These are phyloP conservation scores for Arabidopsis arenosa DNA, from an alignment of 345 rosid species.

Conservation along the genomic window DNA sequence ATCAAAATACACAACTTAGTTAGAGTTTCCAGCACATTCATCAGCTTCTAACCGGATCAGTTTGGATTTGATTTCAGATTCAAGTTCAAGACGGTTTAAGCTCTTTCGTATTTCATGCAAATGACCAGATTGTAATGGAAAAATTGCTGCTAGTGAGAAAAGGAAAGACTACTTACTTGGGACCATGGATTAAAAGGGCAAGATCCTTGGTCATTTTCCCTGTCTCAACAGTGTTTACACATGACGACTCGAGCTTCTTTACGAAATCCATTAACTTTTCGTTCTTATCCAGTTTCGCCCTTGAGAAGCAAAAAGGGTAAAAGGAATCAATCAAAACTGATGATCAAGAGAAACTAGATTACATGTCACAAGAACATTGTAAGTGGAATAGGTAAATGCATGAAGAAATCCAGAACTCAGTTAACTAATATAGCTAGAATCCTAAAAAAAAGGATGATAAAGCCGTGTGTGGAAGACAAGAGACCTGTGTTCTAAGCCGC, in stretches of 20 bases:
- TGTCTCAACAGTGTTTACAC: constrained; percentile 81
- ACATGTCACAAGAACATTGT: background rate
- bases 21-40: background rate
- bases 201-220: constrained; percentile 99
- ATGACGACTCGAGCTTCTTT: constrained; percentile 82
- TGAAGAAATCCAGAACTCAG: constrained; percentile 11
- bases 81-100: background rate
- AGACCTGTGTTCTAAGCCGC: constrained; percentile 92
- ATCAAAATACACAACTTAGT: constrained; percentile 5
- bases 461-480: constrained; percentile 5
- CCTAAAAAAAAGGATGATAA: constrained; percentile 18
- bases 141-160: constrained; percentile 28
- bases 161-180: constrained; percentile 59
- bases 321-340: constrained; percentile 1
- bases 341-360: constrained; percentile 8
- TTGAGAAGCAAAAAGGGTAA: constrained; percentile 30
- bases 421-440: constrained; percentile 7
- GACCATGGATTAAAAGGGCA: constrained; percentile 79
- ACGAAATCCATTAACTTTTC: constrained; percentile 74
- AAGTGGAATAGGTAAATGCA: constrained; percentile 6
- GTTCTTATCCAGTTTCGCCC: constrained; percentile 92
- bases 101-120: constrained; percentile 14
- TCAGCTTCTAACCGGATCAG: background rate
- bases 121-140: constrained; percentile 14
- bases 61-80: background rate